phyloP scores from a whole-genome alignment of 768 basidiomycete genomes.

The Kwoniella pini region DNA sequence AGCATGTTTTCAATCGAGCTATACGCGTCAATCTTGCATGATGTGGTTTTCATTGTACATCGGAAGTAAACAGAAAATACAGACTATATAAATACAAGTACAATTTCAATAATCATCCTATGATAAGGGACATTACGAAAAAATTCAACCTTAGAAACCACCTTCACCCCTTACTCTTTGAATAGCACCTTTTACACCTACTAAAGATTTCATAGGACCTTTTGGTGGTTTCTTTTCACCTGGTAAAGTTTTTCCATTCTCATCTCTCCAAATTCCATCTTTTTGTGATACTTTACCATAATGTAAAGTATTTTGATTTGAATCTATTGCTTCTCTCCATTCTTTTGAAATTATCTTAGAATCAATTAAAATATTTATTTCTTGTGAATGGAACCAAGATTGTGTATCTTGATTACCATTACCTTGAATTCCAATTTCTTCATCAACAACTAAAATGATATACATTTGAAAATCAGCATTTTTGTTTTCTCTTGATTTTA shows the following conservation, averaged over 20 bases:
- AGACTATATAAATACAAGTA: no score
- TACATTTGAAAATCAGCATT: background rate
- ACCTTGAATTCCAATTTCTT: slow-evolving; percentile 64
- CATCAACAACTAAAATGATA: slow-evolving; percentile 66
- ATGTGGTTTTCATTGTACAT: no score
- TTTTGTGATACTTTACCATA: slow-evolving; percentile 57
- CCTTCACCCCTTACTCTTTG: slow-evolving; percentile 38
- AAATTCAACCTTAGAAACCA: no score
- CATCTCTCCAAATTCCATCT: slow-evolving; percentile 64
- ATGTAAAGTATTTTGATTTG: slow-evolving; percentile 58
- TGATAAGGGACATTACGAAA: no score
- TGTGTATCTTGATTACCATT: slow-evolving; percentile 71
- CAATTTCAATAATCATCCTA: no score
- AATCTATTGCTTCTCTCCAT: slow-evolving; percentile 57
- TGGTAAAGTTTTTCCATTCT: slow-evolving; percentile 52
- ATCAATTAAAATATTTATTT: slow-evolving; percentile 66
- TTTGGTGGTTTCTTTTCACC: slow-evolving; percentile 25
- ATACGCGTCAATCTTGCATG: no score
- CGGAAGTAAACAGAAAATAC: no score
- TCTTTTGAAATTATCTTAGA: slow-evolving; percentile 58
- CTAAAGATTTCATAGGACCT: slow-evolving; percentile 33
- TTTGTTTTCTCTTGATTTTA: background rate
- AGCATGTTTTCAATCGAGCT: no score
- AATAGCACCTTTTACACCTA: slow-evolving; percentile 41
- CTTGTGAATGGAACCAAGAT: slow-evolving; percentile 70